Conservation (phyloP, 768 basidiomycete species). For the Rhizopogon roseolus region DNA sequence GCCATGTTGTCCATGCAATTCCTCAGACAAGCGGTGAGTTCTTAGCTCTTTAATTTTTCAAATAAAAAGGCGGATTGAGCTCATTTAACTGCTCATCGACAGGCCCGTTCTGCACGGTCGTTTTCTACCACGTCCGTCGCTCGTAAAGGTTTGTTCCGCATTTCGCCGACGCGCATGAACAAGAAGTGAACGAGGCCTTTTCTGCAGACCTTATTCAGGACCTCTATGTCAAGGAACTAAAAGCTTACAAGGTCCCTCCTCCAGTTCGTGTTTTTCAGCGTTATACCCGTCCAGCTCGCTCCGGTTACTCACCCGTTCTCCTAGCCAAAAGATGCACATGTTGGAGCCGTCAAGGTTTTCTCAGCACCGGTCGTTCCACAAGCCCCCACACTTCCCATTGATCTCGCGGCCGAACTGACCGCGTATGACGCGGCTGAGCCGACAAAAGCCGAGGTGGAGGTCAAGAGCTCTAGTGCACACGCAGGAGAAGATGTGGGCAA, state of each 20-base stretch:
- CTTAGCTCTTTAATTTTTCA: not conserved
- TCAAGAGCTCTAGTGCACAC: constrained; percentile 21
- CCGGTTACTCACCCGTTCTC: not conserved
- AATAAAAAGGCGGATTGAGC: constrained; percentile 4
- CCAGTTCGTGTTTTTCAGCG: constrained; percentile 44
- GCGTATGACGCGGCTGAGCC: constrained; percentile 86
- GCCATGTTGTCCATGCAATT: constrained; percentile 57
- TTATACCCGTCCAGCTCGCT: not conserved
- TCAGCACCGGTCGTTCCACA: constrained; percentile 69
- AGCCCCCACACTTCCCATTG: constrained; percentile 68
- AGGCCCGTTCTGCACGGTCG: constrained; percentile 54
- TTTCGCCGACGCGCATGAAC: constrained; percentile 16
- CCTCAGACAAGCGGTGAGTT: constrained; percentile 49
- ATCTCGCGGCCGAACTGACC: constrained; percentile 84
- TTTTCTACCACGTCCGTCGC: constrained; percentile 57
- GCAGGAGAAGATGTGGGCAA: constrained; percentile 18
- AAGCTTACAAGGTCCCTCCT: constrained; percentile 77
- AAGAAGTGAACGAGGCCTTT: constrained; percentile 4
- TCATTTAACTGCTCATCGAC: constrained; percentile 6
- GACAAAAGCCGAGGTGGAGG: constrained; percentile 39
- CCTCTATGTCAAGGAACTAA: constrained; percentile 85
- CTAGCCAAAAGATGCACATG: constrained; percentile 87
- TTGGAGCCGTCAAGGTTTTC: constrained; percentile 83
- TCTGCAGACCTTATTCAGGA: constrained; percentile 85
- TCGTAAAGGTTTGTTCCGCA: constrained; percentile 54